phyloP scores from a whole-genome alignment of 2,329 filamentous ascomycete species.

The Rutstroemia sp. region DNA sequence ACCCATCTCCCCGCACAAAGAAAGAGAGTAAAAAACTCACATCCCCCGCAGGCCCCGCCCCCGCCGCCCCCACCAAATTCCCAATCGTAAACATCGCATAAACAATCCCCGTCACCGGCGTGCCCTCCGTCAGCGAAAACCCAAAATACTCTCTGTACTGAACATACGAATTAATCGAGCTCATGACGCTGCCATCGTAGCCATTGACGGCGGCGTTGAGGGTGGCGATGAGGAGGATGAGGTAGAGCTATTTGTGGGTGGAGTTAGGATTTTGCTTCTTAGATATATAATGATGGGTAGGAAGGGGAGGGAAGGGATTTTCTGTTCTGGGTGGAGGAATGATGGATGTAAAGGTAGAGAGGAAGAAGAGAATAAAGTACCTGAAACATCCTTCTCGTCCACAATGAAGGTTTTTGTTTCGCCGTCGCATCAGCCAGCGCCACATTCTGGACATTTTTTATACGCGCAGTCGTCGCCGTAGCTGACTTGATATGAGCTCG shows the following conservation, averaged over 20 bases:
- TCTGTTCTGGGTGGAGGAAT: no score
- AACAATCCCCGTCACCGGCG: slow-evolving; percentile 17
- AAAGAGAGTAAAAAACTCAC: neutral
- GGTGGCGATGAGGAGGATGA: slow-evolving; percentile 14
- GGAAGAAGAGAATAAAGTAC: neutral
- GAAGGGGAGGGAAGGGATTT: no score
- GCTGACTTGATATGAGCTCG: neutral
- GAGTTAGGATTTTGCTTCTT: neutral
- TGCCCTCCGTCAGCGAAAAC: slow-evolving; percentile 11
- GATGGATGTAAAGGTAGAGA: neutral
- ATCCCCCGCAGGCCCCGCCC: slow-evolving; percentile 5
- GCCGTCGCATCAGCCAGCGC: neutral
- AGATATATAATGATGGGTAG: neutral
- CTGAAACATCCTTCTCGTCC: slow-evolving; percentile 2
- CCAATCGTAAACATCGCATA: slow-evolving; percentile 10
- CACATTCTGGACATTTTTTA: neutral
- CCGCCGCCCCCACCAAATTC: slow-evolving; percentile 4
- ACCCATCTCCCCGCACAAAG: no score
- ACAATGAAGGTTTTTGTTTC: slow-evolving; percentile 1
- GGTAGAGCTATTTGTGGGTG: slow-evolving; percentile 1
- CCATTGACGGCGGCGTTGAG: slow-evolving; percentile 31
- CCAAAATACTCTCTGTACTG: slow-evolving; percentile 31
- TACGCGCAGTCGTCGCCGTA: neutral
- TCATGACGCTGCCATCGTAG: slow-evolving; percentile 43
- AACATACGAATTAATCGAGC: slow-evolving; percentile 38